Percentiles rank a stretch among this genome's conserved stretches.
phyloP scores from a whole-genome alignment of 768 basidiomycete species.

The Chiua virens region DNA sequence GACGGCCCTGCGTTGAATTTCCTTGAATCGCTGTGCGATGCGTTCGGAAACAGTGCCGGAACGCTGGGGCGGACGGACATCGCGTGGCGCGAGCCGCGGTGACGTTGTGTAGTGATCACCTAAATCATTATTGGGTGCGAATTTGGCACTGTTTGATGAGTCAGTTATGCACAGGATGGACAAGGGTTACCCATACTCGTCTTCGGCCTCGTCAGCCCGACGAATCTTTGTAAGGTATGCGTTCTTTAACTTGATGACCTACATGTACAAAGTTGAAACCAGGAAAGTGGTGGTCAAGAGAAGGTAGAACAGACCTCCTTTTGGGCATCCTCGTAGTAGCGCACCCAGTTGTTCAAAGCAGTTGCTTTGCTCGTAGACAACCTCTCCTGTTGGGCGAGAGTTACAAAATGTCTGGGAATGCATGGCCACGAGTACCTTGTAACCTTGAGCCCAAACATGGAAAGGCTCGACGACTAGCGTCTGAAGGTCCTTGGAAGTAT shows the following conservation, averaged over 20 bases:
- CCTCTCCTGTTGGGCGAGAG: constrained; percentile 48
- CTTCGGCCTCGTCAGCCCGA: constrained; percentile 88
- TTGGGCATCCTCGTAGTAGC: constrained; percentile 67
- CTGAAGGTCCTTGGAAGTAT: constrained; percentile 72
- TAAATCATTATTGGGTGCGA: constrained; percentile 68
- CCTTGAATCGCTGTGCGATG: constrained; percentile 78
- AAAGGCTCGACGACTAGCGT: constrained; percentile 81
- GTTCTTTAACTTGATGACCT: constrained; percentile 68
- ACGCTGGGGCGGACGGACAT: constrained; percentile 55
- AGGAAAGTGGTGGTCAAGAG: background rate
- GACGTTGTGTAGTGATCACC: constrained; percentile 83
- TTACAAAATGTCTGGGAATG: constrained; percentile 12
- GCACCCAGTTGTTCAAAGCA: constrained; percentile 65
- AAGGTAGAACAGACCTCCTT: constrained; percentile 48
- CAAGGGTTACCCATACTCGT: constrained; percentile 65
- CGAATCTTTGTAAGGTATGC: constrained; percentile 77
- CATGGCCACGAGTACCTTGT: constrained; percentile 50
- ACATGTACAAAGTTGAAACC: constrained; percentile 8
- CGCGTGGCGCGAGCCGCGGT: constrained; percentile 61
- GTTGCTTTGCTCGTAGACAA: constrained; percentile 56
- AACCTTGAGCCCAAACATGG: constrained; percentile 70
- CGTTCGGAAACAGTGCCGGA: constrained; percentile 85
- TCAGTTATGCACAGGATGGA: constrained; percentile 2
- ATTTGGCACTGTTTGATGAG: constrained; percentile 66
- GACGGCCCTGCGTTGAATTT: constrained; percentile 62